Base-by-base conservation (phyloP, 306 rosid genomes). In the Gleditsia sinensis region DNA sequence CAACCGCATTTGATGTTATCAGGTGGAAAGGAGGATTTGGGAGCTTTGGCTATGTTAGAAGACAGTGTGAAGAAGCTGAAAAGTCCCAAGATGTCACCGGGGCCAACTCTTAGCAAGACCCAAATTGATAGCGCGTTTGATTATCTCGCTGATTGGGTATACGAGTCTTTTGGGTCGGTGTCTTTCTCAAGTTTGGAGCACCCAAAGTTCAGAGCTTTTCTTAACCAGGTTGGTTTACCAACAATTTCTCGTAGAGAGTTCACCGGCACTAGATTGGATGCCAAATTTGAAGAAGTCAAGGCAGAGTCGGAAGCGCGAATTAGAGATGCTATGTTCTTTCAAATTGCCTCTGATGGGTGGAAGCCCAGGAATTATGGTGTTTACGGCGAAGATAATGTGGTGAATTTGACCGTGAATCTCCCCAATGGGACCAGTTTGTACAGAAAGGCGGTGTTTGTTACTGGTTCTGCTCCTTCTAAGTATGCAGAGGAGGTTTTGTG, bases 1-100 rank as follows among this genome's bases (percentile, higher is more conserved):
- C 91, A 85, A 37, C 88, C 82, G 81, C 95, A 84, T 87, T 83
- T 89, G 89, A 68, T 91, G 91, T 64, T 91, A 1, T 94, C 97
- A 0, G 98, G 98, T 14, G 98, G 98, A 54, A 94, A 89, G 71
- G 98, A 94, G 23, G 98, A 94, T 65, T 83, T 89, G 80, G 97
- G 91, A 8, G 90, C 98, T 39, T 81, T 91, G 79, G 98, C 98
- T 61, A 89, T 94, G 98, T 70, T 94, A 75, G 96, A 91, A 63
- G 97, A 91, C 50, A 94, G 97, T 68, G 96, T 94, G 74, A 94
- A 94, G 92, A 94, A 88, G 92, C 82, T 94, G 1, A 94, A 91
- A 77, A 94, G 98, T 77, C 98, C 98, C 0, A 91, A 94, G 45
- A 84, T 91, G 9, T 89, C 94, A 3, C 94, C 92, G 2, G 91